Conservation (phyloP, 2,329 filamentous ascomycete species). For the Domatiomyces catenatus region DNA sequence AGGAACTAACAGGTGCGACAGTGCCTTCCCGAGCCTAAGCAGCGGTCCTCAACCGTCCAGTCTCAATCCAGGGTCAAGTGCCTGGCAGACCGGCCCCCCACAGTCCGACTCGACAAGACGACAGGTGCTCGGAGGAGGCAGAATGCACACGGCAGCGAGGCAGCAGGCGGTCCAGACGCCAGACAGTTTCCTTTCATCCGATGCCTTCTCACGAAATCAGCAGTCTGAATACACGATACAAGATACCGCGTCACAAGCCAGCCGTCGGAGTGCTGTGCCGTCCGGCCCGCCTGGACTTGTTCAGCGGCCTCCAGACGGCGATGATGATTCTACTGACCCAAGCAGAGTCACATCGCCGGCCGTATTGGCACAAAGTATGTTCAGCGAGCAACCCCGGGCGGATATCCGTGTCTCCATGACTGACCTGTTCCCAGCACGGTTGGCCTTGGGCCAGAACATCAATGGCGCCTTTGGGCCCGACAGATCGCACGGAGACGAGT, state of each 20-base stretch:
- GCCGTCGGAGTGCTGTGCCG: constrained; percentile 10
- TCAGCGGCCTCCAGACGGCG: constrained; percentile 11
- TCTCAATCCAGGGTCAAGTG: constrained; percentile 11
- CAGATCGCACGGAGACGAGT: constrained; percentile 16
- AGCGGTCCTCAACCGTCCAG: constrained; percentile 11
- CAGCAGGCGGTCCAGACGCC: constrained; percentile 3
- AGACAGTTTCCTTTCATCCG: constrained; percentile 12
- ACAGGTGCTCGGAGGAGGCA: constrained; percentile 5
- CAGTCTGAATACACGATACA: constrained; percentile 12
- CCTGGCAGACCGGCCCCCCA: constrained; percentile 17
- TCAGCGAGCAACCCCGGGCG: not conserved
- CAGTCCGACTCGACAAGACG: constrained; percentile 11
- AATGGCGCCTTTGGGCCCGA: constrained; percentile 30
- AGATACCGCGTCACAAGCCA: constrained; percentile 5
- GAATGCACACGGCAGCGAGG: not conserved
- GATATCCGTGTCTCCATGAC: not conserved
- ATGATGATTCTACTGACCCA: constrained; percentile 10
- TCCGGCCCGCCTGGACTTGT: constrained; percentile 12
- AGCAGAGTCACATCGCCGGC: constrained; percentile 16
- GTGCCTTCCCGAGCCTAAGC: not conserved
- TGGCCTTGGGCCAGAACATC: constrained; percentile 27
- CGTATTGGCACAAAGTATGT: constrained; percentile 11
- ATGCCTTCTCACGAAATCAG: constrained; percentile 15
- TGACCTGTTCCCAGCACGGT: constrained; percentile 19
- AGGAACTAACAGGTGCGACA: not conserved